Evolutionary conservation across 345 rosid genomes (phyloP), one percentile per base, ranked within the genome.

Genomic region (Aurinia saxatilis): DNA sequence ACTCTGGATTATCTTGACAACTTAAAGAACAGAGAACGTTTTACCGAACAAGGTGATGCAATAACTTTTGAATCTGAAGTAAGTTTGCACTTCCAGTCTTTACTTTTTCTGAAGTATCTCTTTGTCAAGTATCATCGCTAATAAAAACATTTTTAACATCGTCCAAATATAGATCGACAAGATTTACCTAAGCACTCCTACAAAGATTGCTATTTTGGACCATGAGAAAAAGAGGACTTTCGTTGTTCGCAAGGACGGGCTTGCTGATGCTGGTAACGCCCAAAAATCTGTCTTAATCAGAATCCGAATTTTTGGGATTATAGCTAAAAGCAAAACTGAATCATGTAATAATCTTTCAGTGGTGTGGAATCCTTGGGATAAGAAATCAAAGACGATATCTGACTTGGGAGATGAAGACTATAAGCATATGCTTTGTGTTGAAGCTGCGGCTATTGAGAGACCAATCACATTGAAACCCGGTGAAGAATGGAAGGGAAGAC

Each of bases 331-430:
- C 6, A 8, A 27, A 29, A 33, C 6, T 23, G 37, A 64, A 35
- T 41, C 33, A 33, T 62, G 51, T 60, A 16, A 53, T 50, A 18
- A 64, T 52, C 33, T 39, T 66, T 71, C 80, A 93, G 97, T 90
- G 73, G 95, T 90, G 56, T 93, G 97, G 99, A 93, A 93, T 75
- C 97, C 99, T 8, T 87, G 97, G 99, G 96, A 87, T 67, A 93
- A 80, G 77, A 93, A 77, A 58, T 88, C 96, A 63, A 93, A 88
- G 79, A 70, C 88, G 34, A 82, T 93, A 66, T 73, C 84, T 23
- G 99, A 90, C 77, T 77, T 90, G 73, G 97, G 95, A 39, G 97
- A 87, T 73, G 99, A 93, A 29, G 99, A 87, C 25, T 90, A 93
- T 67, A 93, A 85, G 80, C 82, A 82, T 63, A 90, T 90, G 97